Percentiles rank a stretch among this genome's conserved stretches.
Evolutionary conservation across 495 filamentous ascomycete species (phyloP).

Genomic region (Annulohypoxylon stygium): DNA sequence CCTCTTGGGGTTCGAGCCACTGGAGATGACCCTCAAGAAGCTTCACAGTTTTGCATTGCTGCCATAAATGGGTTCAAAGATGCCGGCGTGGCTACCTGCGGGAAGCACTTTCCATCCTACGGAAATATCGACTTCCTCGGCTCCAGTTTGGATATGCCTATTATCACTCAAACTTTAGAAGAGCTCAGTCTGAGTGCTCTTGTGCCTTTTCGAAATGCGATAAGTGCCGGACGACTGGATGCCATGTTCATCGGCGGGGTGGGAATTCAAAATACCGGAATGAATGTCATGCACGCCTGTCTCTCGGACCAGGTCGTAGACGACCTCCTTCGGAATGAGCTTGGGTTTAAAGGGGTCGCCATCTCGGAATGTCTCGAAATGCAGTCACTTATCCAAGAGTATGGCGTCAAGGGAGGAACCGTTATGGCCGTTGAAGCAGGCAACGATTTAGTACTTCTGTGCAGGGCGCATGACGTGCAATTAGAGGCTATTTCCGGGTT

Average conservation of each 20-base stretch:
- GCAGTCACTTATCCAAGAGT: constrained; percentile 90
- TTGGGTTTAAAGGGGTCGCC: constrained; percentile 90
- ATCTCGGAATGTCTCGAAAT: constrained; percentile 96
- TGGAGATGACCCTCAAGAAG: constrained; percentile 90
- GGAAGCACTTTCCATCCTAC: constrained; percentile 94
- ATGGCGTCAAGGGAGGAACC: constrained; percentile 90
- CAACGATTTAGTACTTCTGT: constrained; percentile 87
- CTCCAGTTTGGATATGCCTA: constrained; percentile 86
- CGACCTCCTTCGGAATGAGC: constrained; percentile 81
- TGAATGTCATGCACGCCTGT: constrained; percentile 93
- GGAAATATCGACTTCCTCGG: constrained; percentile 93
- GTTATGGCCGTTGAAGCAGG: constrained; percentile 96
- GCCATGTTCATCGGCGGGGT: constrained; percentile 94
- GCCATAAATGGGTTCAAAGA: constrained; percentile 91
- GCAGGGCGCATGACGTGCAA: constrained; percentile 85
- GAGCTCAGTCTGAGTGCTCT: constrained; percentile 86
- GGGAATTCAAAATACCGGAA: constrained; percentile 85
- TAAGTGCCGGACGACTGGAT: constrained; percentile 79
- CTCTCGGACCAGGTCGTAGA: constrained; percentile 91
- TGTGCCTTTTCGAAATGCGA: constrained; percentile 88
- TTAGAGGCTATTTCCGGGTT: constrained; percentile 87
- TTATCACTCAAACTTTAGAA: constrained; percentile 91
- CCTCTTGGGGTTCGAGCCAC: constrained; percentile 85
- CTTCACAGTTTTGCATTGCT: constrained; percentile 86
- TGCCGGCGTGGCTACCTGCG: constrained; percentile 84